Evolutionary conservation across 192 early-diverging fungal species (phyloP), one percentile per base, ranked within the genome.

Genomic region (Globomyces pollinis-pini): DNA sequence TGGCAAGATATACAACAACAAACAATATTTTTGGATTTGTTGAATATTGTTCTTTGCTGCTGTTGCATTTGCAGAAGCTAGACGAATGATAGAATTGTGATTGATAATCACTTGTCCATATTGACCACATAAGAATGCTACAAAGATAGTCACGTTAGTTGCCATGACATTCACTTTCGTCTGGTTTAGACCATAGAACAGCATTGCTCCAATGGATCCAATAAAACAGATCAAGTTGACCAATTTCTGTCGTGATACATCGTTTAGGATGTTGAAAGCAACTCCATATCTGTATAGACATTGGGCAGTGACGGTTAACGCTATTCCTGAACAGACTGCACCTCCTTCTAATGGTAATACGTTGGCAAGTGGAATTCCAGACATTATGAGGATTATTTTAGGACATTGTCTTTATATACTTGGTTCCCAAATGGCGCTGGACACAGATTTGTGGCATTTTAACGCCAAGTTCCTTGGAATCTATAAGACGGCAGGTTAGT

Each of bases 51-150:
- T 33, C 30, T 30, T 51, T 7, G 33, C 3, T 7, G 50, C 28
- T 0, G 28, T n/a, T n/a, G n/a, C n/a, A n/a, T n/a, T n/a, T n/a
- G n/a, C n/a, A n/a, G n/a, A n/a, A 2, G 32, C 15, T 24, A 34
- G 18, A 0, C 55, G 5, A 18, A 57, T 39, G 5, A 57, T 28
- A 11, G 55, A 57, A 5, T 57, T 57, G 38, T 57, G 55, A 39
- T 57, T 57, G 38, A 57, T 28, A 16, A 57, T 39, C 2, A 57
- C 31, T 24, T 41, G 29, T 11, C 55, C 31, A n/a, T 33, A 51
- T 33, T 51, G 50, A 4, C 50, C 50, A 8, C 21, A 4, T 12
- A 51, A 16, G 9, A 51, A 33, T 31, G 33, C 8, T 3, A 51
- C 26, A 33, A 51, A 51, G 2, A 51, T 16, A 33, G 50, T 33